Evolutionary conservation across 2,329 filamentous ascomycete species (phyloP).

Genomic region (Penicillium concentricum): DNA sequence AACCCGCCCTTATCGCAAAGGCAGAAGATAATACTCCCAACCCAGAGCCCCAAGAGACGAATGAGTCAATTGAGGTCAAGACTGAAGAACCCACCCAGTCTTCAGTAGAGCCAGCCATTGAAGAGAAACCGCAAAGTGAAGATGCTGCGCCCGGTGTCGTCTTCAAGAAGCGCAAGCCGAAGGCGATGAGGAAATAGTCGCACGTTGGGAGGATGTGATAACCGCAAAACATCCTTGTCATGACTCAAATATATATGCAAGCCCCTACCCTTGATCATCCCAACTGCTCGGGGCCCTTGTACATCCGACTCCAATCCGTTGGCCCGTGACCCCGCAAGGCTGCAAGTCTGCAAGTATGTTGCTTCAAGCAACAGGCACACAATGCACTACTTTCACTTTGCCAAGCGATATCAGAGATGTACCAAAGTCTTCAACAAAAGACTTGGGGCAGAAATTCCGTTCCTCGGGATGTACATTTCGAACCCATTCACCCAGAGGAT

Average conservation of each 20-base stretch:
- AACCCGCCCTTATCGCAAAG: constrained; percentile 11
- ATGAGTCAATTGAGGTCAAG: constrained; percentile 20
- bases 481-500: background rate
- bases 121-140: constrained; percentile 18
- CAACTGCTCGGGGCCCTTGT: background rate
- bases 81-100: constrained; percentile 26
- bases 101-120: constrained; percentile 1
- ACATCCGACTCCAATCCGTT: background rate
- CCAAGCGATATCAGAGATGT: background rate
- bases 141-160: constrained; percentile 35
- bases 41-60: constrained; percentile 11
- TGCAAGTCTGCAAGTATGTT: background rate
- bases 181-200: constrained; percentile 40
- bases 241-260: background rate
- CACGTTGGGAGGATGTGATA: background rate
- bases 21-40: constrained; percentile 16
- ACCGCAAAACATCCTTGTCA: background rate
- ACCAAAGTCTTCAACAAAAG: background rate
- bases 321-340: background rate
- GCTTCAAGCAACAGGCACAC: background rate
- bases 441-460: background rate
- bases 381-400: background rate
- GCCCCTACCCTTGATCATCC: background rate
- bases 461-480: background rate
- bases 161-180: constrained; percentile 52